A percentile compares a stretch with the other conserved stretches of the same genome.
Evolutionary conservation across 371 early-diverging fungal genomes (phyloP).

Genomic region (Mortierella sp.): DNA sequence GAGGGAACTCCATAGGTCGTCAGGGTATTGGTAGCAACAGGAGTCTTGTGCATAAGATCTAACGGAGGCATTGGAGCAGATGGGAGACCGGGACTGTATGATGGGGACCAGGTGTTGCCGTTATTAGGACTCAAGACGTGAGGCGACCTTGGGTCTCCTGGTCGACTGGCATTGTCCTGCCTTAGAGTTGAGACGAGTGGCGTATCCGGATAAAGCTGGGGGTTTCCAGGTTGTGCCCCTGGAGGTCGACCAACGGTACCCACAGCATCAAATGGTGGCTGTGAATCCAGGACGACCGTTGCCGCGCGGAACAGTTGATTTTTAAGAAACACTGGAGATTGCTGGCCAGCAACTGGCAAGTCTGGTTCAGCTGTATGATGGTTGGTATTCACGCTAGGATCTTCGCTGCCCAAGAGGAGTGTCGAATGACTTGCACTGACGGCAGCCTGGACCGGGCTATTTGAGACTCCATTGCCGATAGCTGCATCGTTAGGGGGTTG

Average conservation of each 20-base stretch:
- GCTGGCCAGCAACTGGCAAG: no score
- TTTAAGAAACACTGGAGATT: no score
- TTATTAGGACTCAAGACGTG: neutral
- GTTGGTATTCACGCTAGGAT: no score
- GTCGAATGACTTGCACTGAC: neutral
- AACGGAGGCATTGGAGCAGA: neutral
- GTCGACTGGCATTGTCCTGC: slow-evolving; percentile 1
- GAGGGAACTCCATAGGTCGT: slow-evolving; percentile 13
- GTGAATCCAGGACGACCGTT: no score
- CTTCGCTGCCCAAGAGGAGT: no score
- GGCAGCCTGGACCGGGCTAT: neutral
- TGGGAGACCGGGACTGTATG: neutral
- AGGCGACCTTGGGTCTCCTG: slow-evolving; percentile 14
- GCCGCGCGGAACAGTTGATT: no score
- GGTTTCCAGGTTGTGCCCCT: neutral
- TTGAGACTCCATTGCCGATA: neutral
- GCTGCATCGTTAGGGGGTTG: neutral
- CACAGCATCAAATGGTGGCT: no score
- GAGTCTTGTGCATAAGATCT: neutral
- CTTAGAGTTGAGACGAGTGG: neutral
- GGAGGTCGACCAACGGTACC: neutral
- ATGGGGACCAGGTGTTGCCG: neutral
- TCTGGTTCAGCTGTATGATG: no score
- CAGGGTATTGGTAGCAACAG: neutral
- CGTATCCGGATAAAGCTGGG: neutral